A percentile compares a stretch with the other conserved stretches of the same genome.
These are phyloP conservation scores for Heritiera littoralis DNA, from an alignment of 345 rosid species.

Conservation along the genomic window DNA sequence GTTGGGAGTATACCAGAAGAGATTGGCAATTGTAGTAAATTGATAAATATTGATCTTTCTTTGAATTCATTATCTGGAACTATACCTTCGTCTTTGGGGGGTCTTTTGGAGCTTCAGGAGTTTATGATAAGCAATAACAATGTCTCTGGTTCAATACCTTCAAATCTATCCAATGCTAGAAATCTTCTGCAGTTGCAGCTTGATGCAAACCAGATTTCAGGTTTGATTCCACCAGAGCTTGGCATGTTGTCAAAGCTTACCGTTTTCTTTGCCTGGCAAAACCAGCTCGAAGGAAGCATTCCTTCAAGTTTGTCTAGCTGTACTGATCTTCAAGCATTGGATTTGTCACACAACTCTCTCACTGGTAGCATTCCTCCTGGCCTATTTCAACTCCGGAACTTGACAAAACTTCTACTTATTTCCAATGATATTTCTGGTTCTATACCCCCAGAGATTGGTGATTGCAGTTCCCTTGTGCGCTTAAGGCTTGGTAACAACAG, in stretches of 20 bases:
- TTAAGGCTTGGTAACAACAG: conserved; percentile 77
- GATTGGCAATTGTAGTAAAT: conserved; percentile 74
- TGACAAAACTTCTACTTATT: conserved; percentile 74
- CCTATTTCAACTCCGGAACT: conserved; percentile 70
- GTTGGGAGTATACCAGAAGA: conserved; percentile 80
- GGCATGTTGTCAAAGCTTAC: conserved; percentile 62
- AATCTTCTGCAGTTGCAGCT: conserved; percentile 79
- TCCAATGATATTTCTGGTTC: conserved; percentile 72
- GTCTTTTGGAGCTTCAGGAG: conserved; percentile 63
- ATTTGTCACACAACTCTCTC: conserved; percentile 77
- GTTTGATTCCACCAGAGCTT: conserved; percentile 76
- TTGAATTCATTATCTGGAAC: conserved; percentile 80
- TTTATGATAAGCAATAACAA: conserved; percentile 90
- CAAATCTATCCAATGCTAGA: conserved; percentile 58
- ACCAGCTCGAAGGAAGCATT: conserved; percentile 92
- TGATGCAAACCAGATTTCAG: conserved; percentile 80
- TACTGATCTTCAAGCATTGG: conserved; percentile 65
- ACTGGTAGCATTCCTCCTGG: conserved; percentile 79
- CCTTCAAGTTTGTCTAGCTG: conserved; percentile 69
- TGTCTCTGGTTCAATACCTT: conserved; percentile 80
- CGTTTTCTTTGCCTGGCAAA: conserved; percentile 86
- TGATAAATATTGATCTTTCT: conserved; percentile 76
- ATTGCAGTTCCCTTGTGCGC: conserved; percentile 69
- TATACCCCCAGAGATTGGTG: conserved; percentile 71
- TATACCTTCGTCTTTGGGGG: conserved; percentile 63